Base-by-base conservation (phyloP, 228 moss, liverwort and hornwort species). In the Sphagnum fallax region DNA sequence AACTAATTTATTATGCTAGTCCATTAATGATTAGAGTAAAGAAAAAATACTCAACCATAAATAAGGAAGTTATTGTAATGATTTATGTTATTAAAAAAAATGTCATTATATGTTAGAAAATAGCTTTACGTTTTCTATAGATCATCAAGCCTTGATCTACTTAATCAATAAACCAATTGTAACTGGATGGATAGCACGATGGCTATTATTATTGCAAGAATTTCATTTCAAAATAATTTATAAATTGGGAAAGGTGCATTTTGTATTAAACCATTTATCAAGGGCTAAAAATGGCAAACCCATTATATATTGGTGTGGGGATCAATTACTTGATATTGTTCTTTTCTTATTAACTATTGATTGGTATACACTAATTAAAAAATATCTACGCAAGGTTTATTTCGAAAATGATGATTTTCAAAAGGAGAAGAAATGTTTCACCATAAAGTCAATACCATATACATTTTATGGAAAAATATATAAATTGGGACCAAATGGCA, bases 31-130 rank as follows among this genome's bases (percentile, higher is more conserved):
- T 1, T 50, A 0, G 0, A 4, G 60, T n/a, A 0, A 58, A 73
- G 10, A 60, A 16, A 59, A 73, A 73, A 5, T 61, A 73, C 3
- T 49, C 58, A 0, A 60, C 67, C 4, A 73, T 6, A 4, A 58
- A 73, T 4, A 49, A 49, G 49, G 73, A 73, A 13, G 73, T 66
- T 0, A 13, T 73, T 4, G 67, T 50, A 2, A 16, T 73, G 60
- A 60, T 73, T 4, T 73, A 62, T 72, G 60, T 63, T 6, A 15
- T 50, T 16, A 51, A 73, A 51, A 80, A 69, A 48, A 68, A 18
- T 15, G 52, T 13, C 71, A 75, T 60, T 75, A 72, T 48, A 48
- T 72, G 4, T 9, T 71, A 0, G 71, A 47, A 6, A 67, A 69
- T 13, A 65, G 47, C 0, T 61, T 72, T 6, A 66, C 53, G 2